Base-by-base conservation (phyloP, 2,329 filamentous ascomycete genomes). In the Fusarium annulatum region DNA sequence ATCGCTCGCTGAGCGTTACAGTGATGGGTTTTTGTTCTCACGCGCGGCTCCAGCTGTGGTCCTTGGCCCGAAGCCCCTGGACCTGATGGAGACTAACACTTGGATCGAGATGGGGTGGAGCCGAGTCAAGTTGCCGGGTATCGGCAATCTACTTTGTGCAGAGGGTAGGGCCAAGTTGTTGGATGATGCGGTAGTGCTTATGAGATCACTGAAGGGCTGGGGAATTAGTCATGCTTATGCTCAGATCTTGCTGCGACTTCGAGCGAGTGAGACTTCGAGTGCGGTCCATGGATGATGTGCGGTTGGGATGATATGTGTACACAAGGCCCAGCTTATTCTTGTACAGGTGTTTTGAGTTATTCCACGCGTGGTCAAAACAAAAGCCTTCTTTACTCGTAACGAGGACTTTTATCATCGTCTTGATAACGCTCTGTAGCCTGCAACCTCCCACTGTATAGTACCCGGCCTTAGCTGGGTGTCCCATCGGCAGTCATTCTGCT, bases 101-200 rank as follows among this genome's bases (percentile, higher is more conserved):
- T 65, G 57, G 57, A 26, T 62, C 6, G 62, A 52, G 16, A 26
- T 39, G 23, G 62, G 62, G 57, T 62, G 57, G 57, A 65, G 41
- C 58, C 39, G 62, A 62, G 62, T 65, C 6, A 65, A 43, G 43
- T 49, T 65, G 2, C 48, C 57, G 14, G 62, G 62, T 0, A 64
- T 61, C 38, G 62, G 62, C 2, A 64, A 64, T 34, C 9, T 64
- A 10, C 57, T 64, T 7, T 52, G 57, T 23, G 57, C 26, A 12
- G 38, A 61, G 10, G 62, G 62, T 2, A 33, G 62, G 10, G 11
- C 8, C 9, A 64, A 45, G 34, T 3, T 61, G 16, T 9, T 64
- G 26, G 62, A 64, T 16, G 56, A 64, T 19, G 57, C 30, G 15
- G 46, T 61, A 9, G 58, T 53, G 6, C 62, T 64, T 36, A 64